A percentile compares a stretch with the other conserved stretches of the same genome.
Conservation (phyloP, 169 alveolate genomes). For the Eimeria falciformis region DNA sequence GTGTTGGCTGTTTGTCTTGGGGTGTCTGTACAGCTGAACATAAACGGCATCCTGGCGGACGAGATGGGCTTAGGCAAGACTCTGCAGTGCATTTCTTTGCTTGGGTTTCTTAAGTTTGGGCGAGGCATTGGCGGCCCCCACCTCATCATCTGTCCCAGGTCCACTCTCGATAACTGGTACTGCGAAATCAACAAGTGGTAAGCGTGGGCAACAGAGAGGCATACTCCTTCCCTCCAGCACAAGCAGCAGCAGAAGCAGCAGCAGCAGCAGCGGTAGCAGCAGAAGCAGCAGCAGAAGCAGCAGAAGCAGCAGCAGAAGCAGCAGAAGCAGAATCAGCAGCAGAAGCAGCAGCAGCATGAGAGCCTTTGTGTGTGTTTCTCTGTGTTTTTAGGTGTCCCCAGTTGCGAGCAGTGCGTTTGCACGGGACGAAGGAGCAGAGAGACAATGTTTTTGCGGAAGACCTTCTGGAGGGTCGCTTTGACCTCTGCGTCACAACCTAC, state of each 20-base stretch:
- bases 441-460: neutral
- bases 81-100: conserved; percentile 75
- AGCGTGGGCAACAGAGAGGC: neutral
- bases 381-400: conserved; percentile 47
- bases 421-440: conserved; percentile 75
- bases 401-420: conserved; percentile 59
- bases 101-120: conserved; percentile 60
- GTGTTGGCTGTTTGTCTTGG: no score
- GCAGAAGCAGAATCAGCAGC: no score
- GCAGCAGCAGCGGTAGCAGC: no score
- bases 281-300: no score
- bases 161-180: conserved; percentile 95
- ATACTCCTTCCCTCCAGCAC: no score
- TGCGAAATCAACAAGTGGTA: conserved; percentile 94
- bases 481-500: conserved; percentile 69
- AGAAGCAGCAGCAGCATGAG: neutral
- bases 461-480: conserved; percentile 28
- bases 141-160: conserved; percentile 88
- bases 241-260: no score
- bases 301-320: no score
- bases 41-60: neutral
- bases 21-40: conserved; percentile 1
- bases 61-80: conserved; percentile 75
- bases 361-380: neutral
- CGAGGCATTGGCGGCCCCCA: conserved; percentile 60